These are phyloP conservation scores for Tricholoma matsutake DNA, from an alignment of 768 basidiomycete species.

Conservation along the genomic window DNA sequence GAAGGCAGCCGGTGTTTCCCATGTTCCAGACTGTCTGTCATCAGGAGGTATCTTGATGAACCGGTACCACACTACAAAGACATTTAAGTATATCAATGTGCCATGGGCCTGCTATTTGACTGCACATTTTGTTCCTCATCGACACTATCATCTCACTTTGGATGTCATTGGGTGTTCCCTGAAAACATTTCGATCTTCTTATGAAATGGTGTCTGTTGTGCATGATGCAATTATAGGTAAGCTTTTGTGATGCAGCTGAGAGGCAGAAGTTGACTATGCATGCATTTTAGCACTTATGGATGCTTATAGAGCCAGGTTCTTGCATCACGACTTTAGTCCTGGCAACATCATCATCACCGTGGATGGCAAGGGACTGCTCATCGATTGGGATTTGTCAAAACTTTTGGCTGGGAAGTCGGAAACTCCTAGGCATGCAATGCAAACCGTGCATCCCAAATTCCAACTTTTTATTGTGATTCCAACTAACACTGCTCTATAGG, in stretches of 20 bases:
- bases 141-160: too few relatives aligned
- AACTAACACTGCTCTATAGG: too few relatives aligned
- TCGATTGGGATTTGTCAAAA: background rate
- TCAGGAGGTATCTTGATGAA: background rate
- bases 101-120: background rate
- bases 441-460: background rate
- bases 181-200: background rate
- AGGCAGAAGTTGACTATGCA: background rate
- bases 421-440: background rate
- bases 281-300: background rate
- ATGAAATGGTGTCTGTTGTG: background rate
- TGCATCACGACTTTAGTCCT: background rate
- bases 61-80: background rate
- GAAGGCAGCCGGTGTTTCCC: background rate
- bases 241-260: background rate
- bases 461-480: too few relatives aligned
- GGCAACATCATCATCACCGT: too few relatives aligned
- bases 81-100: background rate
- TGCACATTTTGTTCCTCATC: too few relatives aligned
- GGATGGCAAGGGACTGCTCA: background rate
- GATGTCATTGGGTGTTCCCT: background rate
- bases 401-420: background rate
- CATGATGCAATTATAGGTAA: background rate
- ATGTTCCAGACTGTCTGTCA: background rate
- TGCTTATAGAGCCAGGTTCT: background rate